Conservation (phyloP, 305 asterid genomes). For the Fraxinus sp. region DNA sequence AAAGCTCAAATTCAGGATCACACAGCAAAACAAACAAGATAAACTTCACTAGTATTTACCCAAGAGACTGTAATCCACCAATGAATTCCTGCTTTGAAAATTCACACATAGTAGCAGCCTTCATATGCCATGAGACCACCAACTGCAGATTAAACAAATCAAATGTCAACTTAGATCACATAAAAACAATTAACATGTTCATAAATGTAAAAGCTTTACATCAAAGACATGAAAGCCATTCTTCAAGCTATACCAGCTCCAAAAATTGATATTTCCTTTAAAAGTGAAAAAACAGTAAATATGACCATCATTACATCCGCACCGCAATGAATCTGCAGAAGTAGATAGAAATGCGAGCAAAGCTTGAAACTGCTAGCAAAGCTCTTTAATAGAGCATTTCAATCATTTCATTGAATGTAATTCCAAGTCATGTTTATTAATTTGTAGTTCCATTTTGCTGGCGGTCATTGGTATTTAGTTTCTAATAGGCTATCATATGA, state of each 20-base stretch:
- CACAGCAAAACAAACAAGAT: constrained; percentile 9
- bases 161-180: constrained; percentile 13
- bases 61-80: constrained; percentile 88
- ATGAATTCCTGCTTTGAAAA: constrained; percentile 93
- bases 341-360: not conserved
- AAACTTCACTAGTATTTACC: constrained; percentile 45
- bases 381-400: not conserved
- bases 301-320: not conserved
- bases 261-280: not conserved
- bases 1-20: constrained; percentile 16
- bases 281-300: not conserved
- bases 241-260: not conserved
- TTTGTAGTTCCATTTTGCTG: not conserved
- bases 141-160: constrained; percentile 45
- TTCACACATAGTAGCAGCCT: constrained; percentile 99
- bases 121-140: constrained; percentile 99
- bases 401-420: not conserved
- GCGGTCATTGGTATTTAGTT: not conserved
- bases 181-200: not conserved
- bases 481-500: not conserved
- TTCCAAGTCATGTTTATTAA: not conserved
- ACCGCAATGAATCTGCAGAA: not conserved
- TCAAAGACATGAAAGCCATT: not conserved
- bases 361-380: not conserved
- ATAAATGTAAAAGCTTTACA: not conserved